phyloP scores from a whole-genome alignment of 2,329 filamentous ascomycete genomes.

The Cordyceps pruinosa region DNA sequence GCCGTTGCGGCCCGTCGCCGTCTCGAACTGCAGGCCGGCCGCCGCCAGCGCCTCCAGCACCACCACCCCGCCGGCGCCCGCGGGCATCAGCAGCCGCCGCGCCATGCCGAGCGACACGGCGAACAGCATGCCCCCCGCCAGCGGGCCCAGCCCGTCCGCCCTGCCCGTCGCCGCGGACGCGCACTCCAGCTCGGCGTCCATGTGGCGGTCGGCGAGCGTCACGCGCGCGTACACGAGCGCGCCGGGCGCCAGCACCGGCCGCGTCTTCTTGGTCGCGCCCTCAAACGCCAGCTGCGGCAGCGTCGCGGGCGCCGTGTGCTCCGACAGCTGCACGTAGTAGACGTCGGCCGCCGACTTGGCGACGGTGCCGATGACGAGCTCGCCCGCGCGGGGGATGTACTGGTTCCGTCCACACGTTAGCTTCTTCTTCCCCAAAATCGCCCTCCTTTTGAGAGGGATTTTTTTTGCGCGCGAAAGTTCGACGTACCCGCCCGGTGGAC shows the following conservation, averaged over 20 bases:
- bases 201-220: slow-evolving; percentile 67
- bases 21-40: slow-evolving; percentile 80
- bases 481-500: slow-evolving; percentile 58
- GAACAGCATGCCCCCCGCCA: slow-evolving; percentile 83
- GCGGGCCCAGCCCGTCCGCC: slow-evolving; percentile 75
- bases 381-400: slow-evolving; percentile 74
- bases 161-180: slow-evolving; percentile 82
- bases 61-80: slow-evolving; percentile 55
- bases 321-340: slow-evolving; percentile 72
- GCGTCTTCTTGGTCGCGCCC: slow-evolving; percentile 82
- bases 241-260: slow-evolving; percentile 67
- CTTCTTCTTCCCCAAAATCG: background rate
- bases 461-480: slow-evolving; percentile 14
- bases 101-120: slow-evolving; percentile 73
- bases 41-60: slow-evolving; percentile 72
- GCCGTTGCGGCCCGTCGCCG: slow-evolving; percentile 88
- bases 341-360: slow-evolving; percentile 67
- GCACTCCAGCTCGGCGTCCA: slow-evolving; percentile 87
- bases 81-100: slow-evolving; percentile 63
- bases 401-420: slow-evolving; percentile 31
- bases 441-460: background rate
- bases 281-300: slow-evolving; percentile 91
- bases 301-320: slow-evolving; percentile 56
- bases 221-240: slow-evolving; percentile 87
- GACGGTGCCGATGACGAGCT: slow-evolving; percentile 83